Base-by-base conservation (phyloP, 2,329 filamentous ascomycete genomes). In the Alternaria sp. region DNA sequence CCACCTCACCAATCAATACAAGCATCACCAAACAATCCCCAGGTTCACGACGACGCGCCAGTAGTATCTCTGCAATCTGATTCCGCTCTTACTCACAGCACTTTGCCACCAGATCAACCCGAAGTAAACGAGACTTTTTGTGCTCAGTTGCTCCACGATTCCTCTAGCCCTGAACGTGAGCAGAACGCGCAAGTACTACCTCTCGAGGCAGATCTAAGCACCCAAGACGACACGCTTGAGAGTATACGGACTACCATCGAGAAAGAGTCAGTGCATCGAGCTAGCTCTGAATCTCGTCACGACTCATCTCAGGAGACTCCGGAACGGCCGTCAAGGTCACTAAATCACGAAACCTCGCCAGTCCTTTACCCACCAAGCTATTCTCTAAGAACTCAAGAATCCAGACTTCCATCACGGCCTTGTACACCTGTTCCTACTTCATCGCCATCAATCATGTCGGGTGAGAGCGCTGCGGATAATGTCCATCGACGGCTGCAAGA, bases 231-330 rank as follows among this genome's bases (percentile, higher is more conserved):
- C 7, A 54, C 51, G 9, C 34, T 41, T 26, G 61, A 68, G 39
- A 63, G 55, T 14, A 64, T 74, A 44, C 53, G 32, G 11, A 56
- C 59, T 8, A 72, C 67, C 0, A 57, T 65, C 24, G 72, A 73
- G 49, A 41, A 62, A 28, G 48, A 58, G 14, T 34, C 11, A 11
- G 9, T 42, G 12, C 36, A 39, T 18, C 47, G 43, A 7, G 47
- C 52, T 5, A 68, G 61, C 24, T 59, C 63, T 38, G 57, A 51
- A 32, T 73, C 72, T 7, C 67, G 74, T 22, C 73, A 74, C 71
- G 72, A 75, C 54, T 75, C 74, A 11, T 76, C 74, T 3, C 74
- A 77, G 52, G 66, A 76, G 36, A 67, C 69, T 4, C 68, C 72
- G 42, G 64, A 70, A 20, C 59, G 34, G 34, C 51, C 32, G 9